Conservation (phyloP, 2,329 filamentous ascomycete species). For the Macroventuria anomochaeta region DNA sequence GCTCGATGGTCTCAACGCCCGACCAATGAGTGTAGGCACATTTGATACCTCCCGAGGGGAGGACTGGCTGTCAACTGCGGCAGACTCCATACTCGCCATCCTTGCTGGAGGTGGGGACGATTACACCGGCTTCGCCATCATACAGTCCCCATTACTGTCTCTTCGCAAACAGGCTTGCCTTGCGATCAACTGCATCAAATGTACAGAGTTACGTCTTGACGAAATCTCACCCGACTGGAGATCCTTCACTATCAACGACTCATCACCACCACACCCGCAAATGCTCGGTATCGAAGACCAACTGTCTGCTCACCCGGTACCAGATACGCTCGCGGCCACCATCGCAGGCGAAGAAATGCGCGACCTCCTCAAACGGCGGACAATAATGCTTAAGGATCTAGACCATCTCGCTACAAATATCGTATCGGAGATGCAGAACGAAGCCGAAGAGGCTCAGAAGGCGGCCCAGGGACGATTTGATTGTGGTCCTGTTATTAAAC, state of each 20-base stretch:
- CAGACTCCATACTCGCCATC: slow-evolving; percentile 68
- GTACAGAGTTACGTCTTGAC: slow-evolving; percentile 51
- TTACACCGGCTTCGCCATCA: slow-evolving; percentile 81
- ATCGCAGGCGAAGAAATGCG: slow-evolving; percentile 30
- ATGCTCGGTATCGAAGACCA: slow-evolving; percentile 26
- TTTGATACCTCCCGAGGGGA: slow-evolving; percentile 44
- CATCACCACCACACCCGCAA: slow-evolving; percentile 26
- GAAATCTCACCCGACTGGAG: slow-evolving; percentile 53
- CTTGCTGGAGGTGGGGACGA: slow-evolving; percentile 72
- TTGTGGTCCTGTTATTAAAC: slow-evolving; percentile 71
- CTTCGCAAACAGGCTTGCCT: slow-evolving; percentile 53
- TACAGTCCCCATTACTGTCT: slow-evolving; percentile 66
- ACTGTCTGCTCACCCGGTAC: slow-evolving; percentile 22
- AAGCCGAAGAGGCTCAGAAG: slow-evolving; percentile 59
- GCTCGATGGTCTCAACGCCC: slow-evolving; percentile 80
- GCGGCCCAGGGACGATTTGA: slow-evolving; percentile 68
- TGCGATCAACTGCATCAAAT: slow-evolving; percentile 55
- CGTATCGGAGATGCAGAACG: slow-evolving; percentile 55
- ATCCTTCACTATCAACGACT: slow-evolving; percentile 41
- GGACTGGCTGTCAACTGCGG: slow-evolving; percentile 72
- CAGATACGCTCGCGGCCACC: slow-evolving; percentile 16
- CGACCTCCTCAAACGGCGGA: slow-evolving; percentile 31
- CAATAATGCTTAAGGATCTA: slow-evolving; percentile 21
- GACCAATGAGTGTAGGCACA: slow-evolving; percentile 67
- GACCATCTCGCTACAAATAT: slow-evolving; percentile 49